A percentile compares a stretch with the other conserved stretches of the same genome.
These are phyloP conservation scores for Baorangia bicolor DNA, from an alignment of 768 basidiomycete species.

Conservation along the genomic window DNA sequence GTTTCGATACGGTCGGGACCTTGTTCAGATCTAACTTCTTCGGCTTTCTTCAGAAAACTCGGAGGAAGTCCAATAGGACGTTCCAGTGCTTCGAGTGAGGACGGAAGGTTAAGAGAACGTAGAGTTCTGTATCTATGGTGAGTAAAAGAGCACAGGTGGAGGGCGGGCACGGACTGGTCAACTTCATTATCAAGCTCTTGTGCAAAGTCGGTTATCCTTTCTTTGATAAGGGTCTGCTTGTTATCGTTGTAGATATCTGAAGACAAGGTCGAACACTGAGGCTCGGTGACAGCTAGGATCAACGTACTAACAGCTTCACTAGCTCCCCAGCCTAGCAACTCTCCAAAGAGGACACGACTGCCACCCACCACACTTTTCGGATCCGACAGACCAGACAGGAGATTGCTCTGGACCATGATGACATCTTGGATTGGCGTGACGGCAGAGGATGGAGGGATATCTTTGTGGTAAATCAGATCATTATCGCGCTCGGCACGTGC, in stretches of 20 bases:
- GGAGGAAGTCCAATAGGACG: constrained; percentile 86
- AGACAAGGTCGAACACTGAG: not conserved
- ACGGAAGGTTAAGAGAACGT: constrained; percentile 74
- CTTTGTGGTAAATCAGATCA: constrained; percentile 91
- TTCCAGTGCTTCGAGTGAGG: constrained; percentile 84
- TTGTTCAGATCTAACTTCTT: constrained; percentile 77
- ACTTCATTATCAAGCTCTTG: constrained; percentile 61
- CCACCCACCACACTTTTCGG: constrained; percentile 53
- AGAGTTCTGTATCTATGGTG: constrained; percentile 49
- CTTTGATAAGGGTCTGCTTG: constrained; percentile 66
- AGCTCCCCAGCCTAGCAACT: constrained; percentile 83
- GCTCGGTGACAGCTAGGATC: not conserved
- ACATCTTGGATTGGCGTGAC: constrained; percentile 64
- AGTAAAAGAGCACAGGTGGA: not conserved
- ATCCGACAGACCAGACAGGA: constrained; percentile 57
- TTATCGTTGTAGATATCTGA: constrained; percentile 85
- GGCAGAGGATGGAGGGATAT: constrained; percentile 71
- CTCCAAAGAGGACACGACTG: constrained; percentile 65
- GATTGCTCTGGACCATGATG: constrained; percentile 58
- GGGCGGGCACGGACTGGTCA: constrained; percentile 49
- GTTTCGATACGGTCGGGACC: constrained; percentile 71
- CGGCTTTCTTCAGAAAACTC: constrained; percentile 79
- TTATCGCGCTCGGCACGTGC: constrained; percentile 85
- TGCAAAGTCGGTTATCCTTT: constrained; percentile 59
- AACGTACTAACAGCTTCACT: constrained; percentile 80